Base-by-base conservation (phyloP, 2,329 filamentous ascomycete genomes). In the Tolypocladium tundrense region DNA sequence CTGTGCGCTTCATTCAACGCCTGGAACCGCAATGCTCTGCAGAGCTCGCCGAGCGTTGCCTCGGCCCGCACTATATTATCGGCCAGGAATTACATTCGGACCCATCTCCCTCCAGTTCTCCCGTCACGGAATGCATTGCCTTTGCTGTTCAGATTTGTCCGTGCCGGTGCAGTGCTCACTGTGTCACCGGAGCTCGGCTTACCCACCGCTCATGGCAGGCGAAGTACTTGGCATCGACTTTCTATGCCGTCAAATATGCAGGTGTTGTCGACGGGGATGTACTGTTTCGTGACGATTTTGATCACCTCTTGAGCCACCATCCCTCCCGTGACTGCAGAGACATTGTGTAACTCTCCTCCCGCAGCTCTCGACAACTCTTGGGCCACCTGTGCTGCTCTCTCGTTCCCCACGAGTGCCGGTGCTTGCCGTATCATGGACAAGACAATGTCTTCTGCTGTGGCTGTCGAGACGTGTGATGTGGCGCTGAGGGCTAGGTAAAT, bases 281-380 rank as follows among this genome's bases (percentile, higher is more conserved):
- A 89, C 74, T 89, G 86, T 67, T 84, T 85, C 14, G 86, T 88
- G 65, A 88, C 82, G 59, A 93, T 83, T 71, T 99, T 99, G 75
- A 99, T 95, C 61, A 93, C 84, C 75, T 99, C 94, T 73, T 99
- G 95, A n/a, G 93, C 91, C 53, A 95, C 88, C 77, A 99, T 88
- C 3, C 94, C 95, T 37, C 94, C 95, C 1, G 87, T 88, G 58
- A 96, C 75, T 33, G 92, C 87, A 39, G 92, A 88, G 58, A 95
- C 89, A 69, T 97, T 97, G 76, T 99, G 94, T 60, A 99, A 76
- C 71, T 99, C 95, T 57, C 86, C 89, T 35, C 90, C 90, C 53
- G 84, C 86, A 41, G 90, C 88, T 60, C 95, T 85, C 40, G 87
- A 83, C 50, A 91, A 79, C 71, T 92, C 88, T 59, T 84, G 76